Evolutionary conservation across 768 basidiomycete species (phyloP).

Genomic region (Panus rudis): DNA sequence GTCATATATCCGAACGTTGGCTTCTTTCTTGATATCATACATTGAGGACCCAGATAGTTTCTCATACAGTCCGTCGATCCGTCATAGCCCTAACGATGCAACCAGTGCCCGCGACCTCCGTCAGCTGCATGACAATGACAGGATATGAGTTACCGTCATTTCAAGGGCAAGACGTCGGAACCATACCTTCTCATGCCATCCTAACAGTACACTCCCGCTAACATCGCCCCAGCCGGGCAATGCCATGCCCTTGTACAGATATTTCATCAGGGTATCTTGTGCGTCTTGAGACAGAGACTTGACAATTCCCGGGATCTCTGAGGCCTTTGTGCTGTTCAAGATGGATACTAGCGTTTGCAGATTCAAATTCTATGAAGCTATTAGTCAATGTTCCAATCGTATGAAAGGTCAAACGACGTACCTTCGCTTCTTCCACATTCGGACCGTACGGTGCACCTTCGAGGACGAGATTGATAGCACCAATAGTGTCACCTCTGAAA

Average conservation of each 20-base stretch:
- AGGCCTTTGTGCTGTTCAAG: constrained; percentile 87
- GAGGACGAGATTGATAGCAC: constrained; percentile 64
- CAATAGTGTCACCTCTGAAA: constrained; percentile 66
- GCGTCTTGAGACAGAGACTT: constrained; percentile 63
- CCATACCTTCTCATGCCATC: constrained; percentile 95
- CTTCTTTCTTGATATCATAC: no score
- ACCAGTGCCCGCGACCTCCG: constrained; percentile 89
- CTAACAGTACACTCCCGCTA: constrained; percentile 62
- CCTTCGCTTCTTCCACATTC: constrained; percentile 87
- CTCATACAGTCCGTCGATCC: constrained; percentile 53
- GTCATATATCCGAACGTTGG: no score
- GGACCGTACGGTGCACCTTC: constrained; percentile 86
- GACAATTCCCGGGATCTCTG: constrained; percentile 75
- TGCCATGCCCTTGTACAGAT: constrained; percentile 95
- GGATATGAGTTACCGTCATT: constrained; percentile 1
- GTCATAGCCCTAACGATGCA: constrained; percentile 89
- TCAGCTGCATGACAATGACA: constrained; percentile 49
- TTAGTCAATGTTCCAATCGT: not conserved
- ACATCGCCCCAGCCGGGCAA: constrained; percentile 53
- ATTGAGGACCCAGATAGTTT: no score
- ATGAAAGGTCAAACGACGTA: constrained; percentile 25
- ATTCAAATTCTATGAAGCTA: constrained; percentile 54
- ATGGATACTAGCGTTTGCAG: constrained; percentile 79
- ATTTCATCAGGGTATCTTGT: constrained; percentile 95
- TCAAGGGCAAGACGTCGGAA: not conserved